These are phyloP conservation scores for Heracleum sosnowskyi DNA, from an alignment of 129 eudicot genomes.

Conservation along the genomic window DNA sequence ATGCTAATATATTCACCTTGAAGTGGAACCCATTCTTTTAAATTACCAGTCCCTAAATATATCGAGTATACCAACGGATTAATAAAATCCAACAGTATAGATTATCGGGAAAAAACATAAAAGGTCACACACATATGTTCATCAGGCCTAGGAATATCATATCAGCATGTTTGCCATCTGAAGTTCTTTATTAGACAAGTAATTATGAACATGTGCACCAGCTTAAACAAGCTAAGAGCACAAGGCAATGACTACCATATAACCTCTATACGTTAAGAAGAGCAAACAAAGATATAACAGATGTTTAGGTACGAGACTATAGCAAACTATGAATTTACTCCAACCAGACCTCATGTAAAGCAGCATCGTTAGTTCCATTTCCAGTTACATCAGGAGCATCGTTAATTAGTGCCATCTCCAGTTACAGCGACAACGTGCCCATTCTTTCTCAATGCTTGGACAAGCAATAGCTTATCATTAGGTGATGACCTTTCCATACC, in stretches of 20 bases:
- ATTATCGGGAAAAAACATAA: neutral
- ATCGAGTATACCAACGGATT: no score
- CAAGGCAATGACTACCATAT: neutral
- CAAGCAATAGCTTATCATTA: slow-evolving; percentile 83
- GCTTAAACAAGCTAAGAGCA: neutral
- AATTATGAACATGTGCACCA: neutral
- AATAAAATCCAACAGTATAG: neutral
- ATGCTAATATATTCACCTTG: slow-evolving; percentile 41
- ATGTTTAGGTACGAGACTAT: neutral
- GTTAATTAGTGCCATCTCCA: slow-evolving; percentile 95
- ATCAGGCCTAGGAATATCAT: neutral
- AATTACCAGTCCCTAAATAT: slow-evolving; percentile 38
- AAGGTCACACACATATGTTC: neutral
- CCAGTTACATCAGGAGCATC: slow-evolving; percentile 85
- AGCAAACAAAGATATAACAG: neutral
- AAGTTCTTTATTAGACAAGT: neutral
- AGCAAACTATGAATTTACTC: neutral
- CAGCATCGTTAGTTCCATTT: no score
- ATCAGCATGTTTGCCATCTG: neutral
- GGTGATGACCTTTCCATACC: no score
- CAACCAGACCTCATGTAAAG: slow-evolving; percentile 68
- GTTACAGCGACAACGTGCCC: slow-evolving; percentile 95
- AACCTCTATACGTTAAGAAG: no score
- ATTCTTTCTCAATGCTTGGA: slow-evolving; percentile 74
- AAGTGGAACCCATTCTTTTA: slow-evolving; percentile 68